Evolutionary conservation across 225 moss, liverwort and hornwort genomes (phyloP).

Genomic region (Marchantia paleacea): DNA sequence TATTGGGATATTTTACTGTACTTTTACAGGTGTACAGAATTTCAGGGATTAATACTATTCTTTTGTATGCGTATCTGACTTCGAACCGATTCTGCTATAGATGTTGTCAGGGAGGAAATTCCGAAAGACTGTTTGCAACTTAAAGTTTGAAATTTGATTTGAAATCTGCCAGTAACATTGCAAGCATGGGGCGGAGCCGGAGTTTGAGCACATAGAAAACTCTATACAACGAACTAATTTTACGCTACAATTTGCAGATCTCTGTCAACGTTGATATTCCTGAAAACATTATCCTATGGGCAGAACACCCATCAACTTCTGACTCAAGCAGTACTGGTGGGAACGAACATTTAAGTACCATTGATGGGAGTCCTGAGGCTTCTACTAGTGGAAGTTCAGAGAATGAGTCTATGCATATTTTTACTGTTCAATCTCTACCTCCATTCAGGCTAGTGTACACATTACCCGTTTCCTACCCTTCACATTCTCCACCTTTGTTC

Average conservation of each 20-base stretch:
- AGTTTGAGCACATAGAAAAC: not conserved
- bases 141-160: too few relatives aligned
- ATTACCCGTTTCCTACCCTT: slow-evolving; percentile 62
- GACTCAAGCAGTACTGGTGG: not conserved
- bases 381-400: slow-evolving; percentile 20
- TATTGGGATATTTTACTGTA: too few relatives aligned
- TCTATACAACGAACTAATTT: not conserved
- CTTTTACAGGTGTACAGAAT: too few relatives aligned
- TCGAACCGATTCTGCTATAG: not conserved
- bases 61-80: too few relatives aligned
- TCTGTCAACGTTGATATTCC: slow-evolving; percentile 46
- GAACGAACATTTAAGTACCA: not conserved
- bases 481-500: slow-evolving; percentile 63
- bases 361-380: slow-evolving; percentile 12
- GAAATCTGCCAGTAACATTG: too few relatives aligned
- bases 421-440: slow-evolving; percentile 54
- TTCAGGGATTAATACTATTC: too few relatives aligned
- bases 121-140: too few relatives aligned
- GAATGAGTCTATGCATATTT: slow-evolving; percentile 27
- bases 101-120: too few relatives aligned
- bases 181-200: not conserved
- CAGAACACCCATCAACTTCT: slow-evolving; percentile 25
- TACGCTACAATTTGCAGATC: slow-evolving; percentile 38
- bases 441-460: slow-evolving; percentile 60
- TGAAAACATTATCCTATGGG: slow-evolving; percentile 43